Base-by-base conservation (phyloP, 768 basidiomycete species). In the Lentinula detonsa region DNA sequence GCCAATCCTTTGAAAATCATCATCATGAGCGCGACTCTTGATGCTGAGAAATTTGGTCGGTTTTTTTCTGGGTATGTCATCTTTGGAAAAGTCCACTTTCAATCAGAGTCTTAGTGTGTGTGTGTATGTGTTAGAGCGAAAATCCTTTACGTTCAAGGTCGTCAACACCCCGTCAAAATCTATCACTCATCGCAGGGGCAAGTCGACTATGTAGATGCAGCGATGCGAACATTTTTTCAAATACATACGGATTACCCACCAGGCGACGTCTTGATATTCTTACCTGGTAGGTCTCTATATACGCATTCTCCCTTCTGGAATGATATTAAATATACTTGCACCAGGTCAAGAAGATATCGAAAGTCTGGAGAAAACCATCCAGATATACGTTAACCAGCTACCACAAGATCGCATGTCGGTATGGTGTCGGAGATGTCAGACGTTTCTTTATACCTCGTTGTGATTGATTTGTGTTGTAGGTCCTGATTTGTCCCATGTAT, bases 1-100 rank as follows among this genome's bases (percentile, higher is more conserved):
- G 67, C 78, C 2, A 86, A 85, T 62, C 88, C 90, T 15, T 81
- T 99, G 62, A 98, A 95, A 72, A 82, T 99, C 42, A 83, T 99
- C 21, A 83, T 99, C 65, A 99, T 99, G 97, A 95, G 93, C 72
- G 97, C 97, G 3, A 98, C 97, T 6, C 80, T 99, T 39, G 95
- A 99, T 69, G 95, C 95, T 0, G 89, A 95, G 65, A 93, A 92
- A 65, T 98, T 99, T 72, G 91, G 90, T 74, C 79, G 77, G 34
- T 99, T 96, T 73, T 97, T 90, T 68, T 70, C 86, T 69, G 80
- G 85, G 95, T 96, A 39, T 8, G 50, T 35, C 28, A 43, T 45
- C 11, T 16, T 52, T 18, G 23, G 13, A 39, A 13, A 39, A 16
- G 50, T 35, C 5, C 7, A 8, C 2, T 13, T 16, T 10, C 11